These are phyloP conservation scores for Leccinum subrobustum DNA, from an alignment of 1,284 basidiomycete genomes.

Conservation along the genomic window DNA sequence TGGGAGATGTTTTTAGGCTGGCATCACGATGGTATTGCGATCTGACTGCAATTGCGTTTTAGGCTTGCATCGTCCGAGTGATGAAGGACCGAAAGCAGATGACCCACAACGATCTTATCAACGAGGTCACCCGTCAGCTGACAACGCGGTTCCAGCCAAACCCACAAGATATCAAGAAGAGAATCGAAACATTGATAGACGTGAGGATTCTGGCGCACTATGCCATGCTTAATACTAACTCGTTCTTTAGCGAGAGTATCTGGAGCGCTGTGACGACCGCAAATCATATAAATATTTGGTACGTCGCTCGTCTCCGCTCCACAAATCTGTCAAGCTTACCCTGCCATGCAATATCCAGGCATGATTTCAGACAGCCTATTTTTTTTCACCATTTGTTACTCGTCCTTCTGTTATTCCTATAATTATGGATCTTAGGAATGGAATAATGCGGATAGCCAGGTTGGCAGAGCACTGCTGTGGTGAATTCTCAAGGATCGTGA, in stretches of 20 bases:
- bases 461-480: background rate
- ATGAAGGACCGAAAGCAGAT: constrained; percentile 97
- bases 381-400: background rate
- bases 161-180: constrained; percentile 87
- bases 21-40: background rate
- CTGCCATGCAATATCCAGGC: constrained; percentile 14
- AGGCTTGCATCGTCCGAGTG: constrained; percentile 96
- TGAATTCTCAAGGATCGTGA: background rate
- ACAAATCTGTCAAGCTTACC: constrained; percentile 2
- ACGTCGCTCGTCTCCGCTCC: constrained; percentile 8
- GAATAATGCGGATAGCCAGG: background rate
- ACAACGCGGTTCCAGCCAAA: constrained; percentile 84
- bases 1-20: constrained; percentile 31
- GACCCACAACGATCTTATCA: constrained; percentile 86
- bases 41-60: constrained; percentile 7
- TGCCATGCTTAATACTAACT: constrained; percentile 4
- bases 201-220: constrained; percentile 41
- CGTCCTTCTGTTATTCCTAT: background rate
- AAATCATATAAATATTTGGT: constrained; percentile 82
- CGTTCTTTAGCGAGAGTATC: constrained; percentile 65
- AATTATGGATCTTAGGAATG: background rate
- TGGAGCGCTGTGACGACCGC: constrained; percentile 76
- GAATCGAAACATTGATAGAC: constrained; percentile 94
- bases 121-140: constrained; percentile 89
- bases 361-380: constrained; percentile 14